These are phyloP conservation scores for Vigna unguiculata DNA, from an alignment of 306 rosid species.

Conservation along the genomic window DNA sequence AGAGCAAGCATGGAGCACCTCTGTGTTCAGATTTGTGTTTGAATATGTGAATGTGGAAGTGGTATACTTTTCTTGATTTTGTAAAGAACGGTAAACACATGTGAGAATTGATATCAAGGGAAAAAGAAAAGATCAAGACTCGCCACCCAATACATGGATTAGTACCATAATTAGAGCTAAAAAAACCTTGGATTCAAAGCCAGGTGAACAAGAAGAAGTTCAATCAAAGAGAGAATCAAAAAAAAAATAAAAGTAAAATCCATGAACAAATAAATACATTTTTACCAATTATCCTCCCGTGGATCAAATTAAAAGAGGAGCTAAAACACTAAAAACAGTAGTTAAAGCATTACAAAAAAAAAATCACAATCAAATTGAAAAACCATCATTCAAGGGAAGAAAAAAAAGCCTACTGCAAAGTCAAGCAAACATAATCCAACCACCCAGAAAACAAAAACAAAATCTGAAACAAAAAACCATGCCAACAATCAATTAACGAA, in stretches of 20 bases:
- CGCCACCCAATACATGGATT: background rate
- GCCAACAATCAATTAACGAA: background rate
- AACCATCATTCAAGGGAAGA: background rate
- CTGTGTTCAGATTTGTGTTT: conserved; percentile 1
- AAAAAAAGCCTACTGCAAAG: background rate
- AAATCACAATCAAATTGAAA: conserved; percentile 27
- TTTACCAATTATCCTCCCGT: conserved; percentile 2
- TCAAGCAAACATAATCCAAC: background rate
- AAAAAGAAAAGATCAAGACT: conserved; percentile 21
- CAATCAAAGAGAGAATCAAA: background rate
- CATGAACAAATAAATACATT: background rate
- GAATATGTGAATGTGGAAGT: conserved; percentile 17
- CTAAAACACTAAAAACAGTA: background rate
- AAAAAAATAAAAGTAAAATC: background rate
- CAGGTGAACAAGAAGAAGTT: background rate
- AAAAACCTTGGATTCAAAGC: conserved; percentile 16
- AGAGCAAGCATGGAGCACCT: conserved; percentile 4
- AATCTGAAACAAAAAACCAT: conserved; percentile 8
- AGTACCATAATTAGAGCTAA: conserved; percentile 7
- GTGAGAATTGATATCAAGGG: background rate
- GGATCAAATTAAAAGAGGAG: conserved; percentile 24
- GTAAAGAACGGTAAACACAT: background rate
- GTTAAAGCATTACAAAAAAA: conserved; percentile 8
- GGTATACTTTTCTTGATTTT: background rate
- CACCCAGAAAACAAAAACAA: background rate